Base-by-base conservation (phyloP, 179 eudicot species). In the Sideroxylon spinosum region DNA sequence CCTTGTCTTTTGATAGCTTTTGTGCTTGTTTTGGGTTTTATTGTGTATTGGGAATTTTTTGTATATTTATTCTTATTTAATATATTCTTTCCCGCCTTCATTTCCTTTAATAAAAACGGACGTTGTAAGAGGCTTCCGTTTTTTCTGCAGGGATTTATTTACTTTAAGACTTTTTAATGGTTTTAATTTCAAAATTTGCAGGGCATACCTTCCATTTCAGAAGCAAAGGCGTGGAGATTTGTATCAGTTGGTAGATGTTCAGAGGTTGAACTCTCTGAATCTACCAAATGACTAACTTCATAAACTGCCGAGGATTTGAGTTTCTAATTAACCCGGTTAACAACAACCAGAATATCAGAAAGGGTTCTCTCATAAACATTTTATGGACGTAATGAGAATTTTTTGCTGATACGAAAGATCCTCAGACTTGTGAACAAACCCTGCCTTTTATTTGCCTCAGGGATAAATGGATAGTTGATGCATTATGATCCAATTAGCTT, bases 181-280 rank as follows among this genome's bases (percentile, higher is more conserved):
- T 9, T 55, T 4, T 6, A 20, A 62, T 22, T 22, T 32, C 7
- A 19, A 11, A n/a, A 73, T 66, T 10, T n/a, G 66, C 68, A 74
- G 77, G 13, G 60, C 68, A 7, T 20, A 59, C 52, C 77, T 74
- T 74, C 77, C 77, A 37, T 60, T 74, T 22, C 55, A 37, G 53
- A 60, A 44, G 68, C 77, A 74, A 46, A 60, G 77, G 77, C 56
- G 77, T 11, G 77, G 77, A n/a, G 77, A 74, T 44, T 44, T 74
- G 77, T 74, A 74, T 32, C 77, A 74, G 77, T 37, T 74, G 77
- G 68, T 74, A 44, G 77, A 74, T 74, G 56, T 74, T 17, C 56
- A 37, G 66, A 74, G 77, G 77, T 52, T 74, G 53, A 57, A 59
- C 8, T 13, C 17, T 13, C 49, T 1, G 44, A 16, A 55, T 9